phyloP scores from a whole-genome alignment of 768 basidiomycete genomes.

The Lactarius sanguifluus region DNA sequence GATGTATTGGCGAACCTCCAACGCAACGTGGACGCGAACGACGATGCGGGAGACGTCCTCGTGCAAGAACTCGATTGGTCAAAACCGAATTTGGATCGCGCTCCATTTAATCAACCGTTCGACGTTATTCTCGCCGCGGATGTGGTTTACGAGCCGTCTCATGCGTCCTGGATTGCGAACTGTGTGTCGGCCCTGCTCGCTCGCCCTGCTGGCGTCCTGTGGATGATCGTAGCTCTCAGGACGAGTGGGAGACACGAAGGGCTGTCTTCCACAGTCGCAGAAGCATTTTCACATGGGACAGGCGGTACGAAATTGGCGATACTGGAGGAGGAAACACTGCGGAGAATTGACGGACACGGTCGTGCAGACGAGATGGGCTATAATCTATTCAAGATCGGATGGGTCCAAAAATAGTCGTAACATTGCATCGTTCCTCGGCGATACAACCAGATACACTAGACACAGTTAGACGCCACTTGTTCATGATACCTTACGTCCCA shows the following conservation, averaged over 20 bases:
- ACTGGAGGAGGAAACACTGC: constrained; percentile 47
- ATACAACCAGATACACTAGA: constrained; percentile 35
- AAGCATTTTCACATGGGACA: constrained; percentile 44
- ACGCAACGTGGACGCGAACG: constrained; percentile 59
- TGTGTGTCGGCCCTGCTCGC: constrained; percentile 57
- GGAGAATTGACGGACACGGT: constrained; percentile 54
- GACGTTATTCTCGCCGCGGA: constrained; percentile 78
- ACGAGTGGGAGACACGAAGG: constrained; percentile 61
- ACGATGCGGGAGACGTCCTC: constrained; percentile 37
- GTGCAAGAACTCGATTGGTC: constrained; percentile 69
- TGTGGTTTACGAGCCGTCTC: constrained; percentile 70
- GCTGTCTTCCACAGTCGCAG: constrained; percentile 55
- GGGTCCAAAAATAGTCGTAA: constrained; percentile 40
- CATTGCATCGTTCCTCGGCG: constrained; percentile 36
- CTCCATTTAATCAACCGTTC: constrained; percentile 46
- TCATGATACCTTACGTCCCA: constrained; percentile 38
- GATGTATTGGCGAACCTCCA: constrained; percentile 69
- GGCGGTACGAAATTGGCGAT: constrained; percentile 43
- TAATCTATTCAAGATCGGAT: constrained; percentile 69
- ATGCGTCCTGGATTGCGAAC: constrained; percentile 64
- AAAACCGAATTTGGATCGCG: constrained; percentile 37
- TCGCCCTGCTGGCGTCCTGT: constrained; percentile 52
- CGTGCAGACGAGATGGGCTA: constrained; percentile 72
- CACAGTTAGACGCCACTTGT: constrained; percentile 29
- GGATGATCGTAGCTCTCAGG: constrained; percentile 73